Evolutionary conservation across 495 filamentous ascomycete species (phyloP), one percentile per base, ranked within the genome.

Genomic region (Neurospora sp.): DNA sequence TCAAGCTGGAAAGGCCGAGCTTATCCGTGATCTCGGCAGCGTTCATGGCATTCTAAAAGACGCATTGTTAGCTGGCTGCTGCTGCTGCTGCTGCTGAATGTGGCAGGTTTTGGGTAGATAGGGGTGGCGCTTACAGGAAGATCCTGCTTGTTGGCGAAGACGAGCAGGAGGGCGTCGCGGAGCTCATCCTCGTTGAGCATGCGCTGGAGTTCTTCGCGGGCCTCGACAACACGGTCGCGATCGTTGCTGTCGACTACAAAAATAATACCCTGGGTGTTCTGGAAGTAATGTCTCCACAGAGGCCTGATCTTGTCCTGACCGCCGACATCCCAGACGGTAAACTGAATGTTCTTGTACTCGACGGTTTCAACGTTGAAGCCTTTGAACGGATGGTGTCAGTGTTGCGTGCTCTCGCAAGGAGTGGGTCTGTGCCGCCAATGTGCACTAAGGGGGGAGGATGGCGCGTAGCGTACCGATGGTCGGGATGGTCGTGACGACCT

Each of bases 111-210:
- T 27, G 45, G 20, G 39, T 27, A 37, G 37, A 41, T 47, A 45
- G 22, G 35, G 35, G 61, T 37, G n/a, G 73, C 71, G 82, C 94
- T 82, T 87, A 97, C 95, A 68, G 96, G 96, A 87, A 99, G 84
- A 97, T 99, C 96, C 88, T 99, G 96, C 88, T 99, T 99, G 92
- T 99, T 99, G 87, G 96, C 96, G 80, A 99, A 99, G 75, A 99
- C 96, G 83, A 99, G 85, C 77, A 99, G 91, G 78, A 97, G 89
- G 77, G 96, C 96, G 86, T 99, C 96, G 80, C 96, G 89, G 79
- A 99, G 90, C 86, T 99, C 96, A 81, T 99, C 96, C 87, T 99
- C 96, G 86, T 99, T 99, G 88, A 99, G 87, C 96, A 99, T 99
- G 83, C 96, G 94, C 88, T 99, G 96, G 83, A 99, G 89, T 85